Evolutionary conservation across 345 rosid genomes (phyloP).

Genomic region (Pseudoturritis turrita): DNA sequence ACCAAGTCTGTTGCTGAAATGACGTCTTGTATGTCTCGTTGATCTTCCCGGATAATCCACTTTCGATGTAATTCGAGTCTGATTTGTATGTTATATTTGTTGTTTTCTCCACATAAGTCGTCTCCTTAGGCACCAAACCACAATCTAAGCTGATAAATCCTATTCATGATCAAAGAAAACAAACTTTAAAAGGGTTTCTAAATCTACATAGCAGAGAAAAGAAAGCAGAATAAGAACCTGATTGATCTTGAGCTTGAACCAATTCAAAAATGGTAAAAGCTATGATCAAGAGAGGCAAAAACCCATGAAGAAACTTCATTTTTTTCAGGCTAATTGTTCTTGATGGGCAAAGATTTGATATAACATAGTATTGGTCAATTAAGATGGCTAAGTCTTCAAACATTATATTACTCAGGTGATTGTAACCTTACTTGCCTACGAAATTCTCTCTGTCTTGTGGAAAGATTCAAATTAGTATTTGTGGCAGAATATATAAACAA

Average conservation of each 20-base stretch:
- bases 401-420: constrained; percentile 15
- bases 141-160: constrained; percentile 35
- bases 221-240: constrained; percentile 19
- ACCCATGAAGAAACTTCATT: constrained; percentile 3
- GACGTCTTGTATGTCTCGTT: background rate
- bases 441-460: background rate
- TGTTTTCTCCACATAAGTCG: background rate
- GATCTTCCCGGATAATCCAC: constrained; percentile 10
- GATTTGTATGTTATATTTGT: constrained; percentile 27
- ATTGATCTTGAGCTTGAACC: constrained; percentile 25
- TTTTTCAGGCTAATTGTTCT: background rate
- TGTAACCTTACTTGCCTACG: constrained; percentile 13
- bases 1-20: constrained; percentile 25
- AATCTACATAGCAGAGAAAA: background rate
- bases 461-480: constrained; percentile 8
- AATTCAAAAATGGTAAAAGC: background rate
- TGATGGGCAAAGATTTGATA: background rate
- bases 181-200: background rate
- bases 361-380: constrained; percentile 15
- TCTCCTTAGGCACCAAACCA: constrained; percentile 14
- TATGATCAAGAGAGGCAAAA: background rate
- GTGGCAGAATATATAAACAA: background rate
- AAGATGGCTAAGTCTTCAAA: background rate
- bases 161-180: background rate
- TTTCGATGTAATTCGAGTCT: constrained; percentile 2